These are phyloP conservation scores for Coniochaeta ligniaria DNA, from an alignment of 2,329 filamentous ascomycete species.

Conservation along the genomic window DNA sequence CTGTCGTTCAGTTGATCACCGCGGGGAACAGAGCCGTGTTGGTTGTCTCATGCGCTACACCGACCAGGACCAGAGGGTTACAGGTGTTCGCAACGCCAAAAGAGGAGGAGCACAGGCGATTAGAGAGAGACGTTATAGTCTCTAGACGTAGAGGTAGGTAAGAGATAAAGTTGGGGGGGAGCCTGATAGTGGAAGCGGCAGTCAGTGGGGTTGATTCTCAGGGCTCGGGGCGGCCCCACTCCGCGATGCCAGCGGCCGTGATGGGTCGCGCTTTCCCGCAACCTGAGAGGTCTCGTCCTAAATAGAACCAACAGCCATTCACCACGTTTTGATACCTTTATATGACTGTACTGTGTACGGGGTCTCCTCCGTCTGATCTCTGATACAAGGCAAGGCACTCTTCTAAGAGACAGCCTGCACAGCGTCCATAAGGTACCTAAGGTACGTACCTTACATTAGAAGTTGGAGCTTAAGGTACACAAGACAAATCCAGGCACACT, in stretches of 20 bases:
- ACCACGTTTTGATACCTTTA: no score
- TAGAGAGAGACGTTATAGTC: not conserved
- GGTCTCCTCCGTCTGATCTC: no score
- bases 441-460: no score
- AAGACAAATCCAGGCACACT: no score
- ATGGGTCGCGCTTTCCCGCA: not conserved
- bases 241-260: not conserved
- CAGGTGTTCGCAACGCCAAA: not conserved
- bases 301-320: not conserved
- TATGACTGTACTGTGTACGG: no score
- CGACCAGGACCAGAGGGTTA: not conserved
- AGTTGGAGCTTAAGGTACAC: no score
- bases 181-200: not conserved
- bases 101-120: not conserved
- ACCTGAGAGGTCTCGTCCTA: not conserved
- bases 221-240: not conserved
- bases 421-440: no score
- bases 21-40: not conserved
- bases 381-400: no score
- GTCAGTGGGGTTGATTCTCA: not conserved
- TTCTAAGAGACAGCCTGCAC: no score
- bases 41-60: not conserved
- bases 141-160: no score
- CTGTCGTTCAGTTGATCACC: conserved; percentile 10
- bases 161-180: not conserved